Evolutionary conservation across 2,329 filamentous ascomycete genomes (phyloP), one percentile per base, ranked within the genome.

Genomic region (Fusarium torulosum): DNA sequence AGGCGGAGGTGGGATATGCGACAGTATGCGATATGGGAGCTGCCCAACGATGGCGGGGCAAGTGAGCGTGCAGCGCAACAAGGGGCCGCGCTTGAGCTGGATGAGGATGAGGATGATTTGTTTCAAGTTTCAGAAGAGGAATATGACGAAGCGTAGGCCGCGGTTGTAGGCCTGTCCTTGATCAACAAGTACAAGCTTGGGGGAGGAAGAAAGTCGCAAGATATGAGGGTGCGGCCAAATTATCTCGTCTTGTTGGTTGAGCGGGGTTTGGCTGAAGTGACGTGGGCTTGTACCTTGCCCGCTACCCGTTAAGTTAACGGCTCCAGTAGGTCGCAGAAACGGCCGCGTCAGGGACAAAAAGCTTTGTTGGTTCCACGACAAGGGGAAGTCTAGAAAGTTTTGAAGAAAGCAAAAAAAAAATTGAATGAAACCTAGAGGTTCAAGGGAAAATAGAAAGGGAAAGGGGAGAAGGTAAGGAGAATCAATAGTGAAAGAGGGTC

Each of bases 311-410:
- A 40, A 33, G 20, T 58, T 29, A 23, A 21, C 31, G 35, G 57
- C 61, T 68, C 65, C 70, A 70, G 62, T 49, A 54, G 74, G 74
- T 71, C 73, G 73, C 74, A 75, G 71, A 73, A 73, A 73, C 65
- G 73, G 74, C 56, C 73, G 69, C 69, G 53, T 59, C 63, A 72
- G 70, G 70, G 65, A 74, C 71, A 60, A 59, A 46, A 53, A 49
- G 27, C 41, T n/a, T 25, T 27, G 35, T 47, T 31, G 57, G 37
- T 59, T 59, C 43, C 38, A 46, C 42, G 46, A 56, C 41, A 43
- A 60, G 15, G 49, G n/a, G 23, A 45, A 25, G 43, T 45, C 45
- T 53, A 44, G 53, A 57, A 42, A 42, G 33, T 31, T 23, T 49
- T 44, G 25, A 38, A 13, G 52, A 50, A 40, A 42, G 40, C 9